These are phyloP conservation scores for Kazachstania martiniae DNA, from an alignment of 805 yeast genomes.

Conservation along the genomic window DNA sequence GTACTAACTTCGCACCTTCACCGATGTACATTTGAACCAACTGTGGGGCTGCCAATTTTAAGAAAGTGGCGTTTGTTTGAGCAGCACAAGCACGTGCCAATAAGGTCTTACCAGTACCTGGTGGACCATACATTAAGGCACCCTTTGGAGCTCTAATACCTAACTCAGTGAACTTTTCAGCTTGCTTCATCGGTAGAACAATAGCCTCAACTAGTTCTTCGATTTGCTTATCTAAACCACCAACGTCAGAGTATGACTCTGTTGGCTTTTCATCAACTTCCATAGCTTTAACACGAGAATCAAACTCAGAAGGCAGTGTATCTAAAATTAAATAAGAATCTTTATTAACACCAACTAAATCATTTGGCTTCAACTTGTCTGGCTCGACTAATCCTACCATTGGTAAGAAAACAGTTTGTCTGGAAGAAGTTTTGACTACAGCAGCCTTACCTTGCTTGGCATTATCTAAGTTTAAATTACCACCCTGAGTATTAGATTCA, in stretches of 20 bases:
- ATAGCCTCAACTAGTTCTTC: slow-evolving; percentile 98
- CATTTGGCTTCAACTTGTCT: slow-evolving; percentile 88
- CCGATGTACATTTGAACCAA: slow-evolving; percentile 97
- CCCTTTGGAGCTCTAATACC: slow-evolving; percentile 99
- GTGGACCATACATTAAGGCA: slow-evolving; percentile 97
- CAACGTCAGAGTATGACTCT: slow-evolving; percentile 93
- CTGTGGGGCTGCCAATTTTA: slow-evolving; percentile 95
- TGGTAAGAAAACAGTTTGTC: slow-evolving; percentile 95
- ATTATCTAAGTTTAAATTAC: slow-evolving; percentile 87
- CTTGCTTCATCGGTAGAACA: slow-evolving; percentile 96
- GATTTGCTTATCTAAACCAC: slow-evolving; percentile 96
- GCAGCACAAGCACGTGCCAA: slow-evolving; percentile 99
- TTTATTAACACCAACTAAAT: slow-evolving; percentile 93
- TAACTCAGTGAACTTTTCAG: slow-evolving; percentile 85
- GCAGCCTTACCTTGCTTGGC: slow-evolving; percentile 94
- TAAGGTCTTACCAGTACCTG: slow-evolving; percentile 97
- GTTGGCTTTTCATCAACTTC: slow-evolving; percentile 98
- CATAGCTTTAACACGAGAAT: slow-evolving; percentile 96
- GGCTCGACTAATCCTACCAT: slow-evolving; percentile 93
- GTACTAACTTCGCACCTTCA: slow-evolving; percentile 94
- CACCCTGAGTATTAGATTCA: slow-evolving; percentile 66
- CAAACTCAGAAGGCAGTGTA: slow-evolving; percentile 94
- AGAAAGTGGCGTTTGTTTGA: slow-evolving; percentile 93
- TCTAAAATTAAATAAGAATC: slow-evolving; percentile 90
- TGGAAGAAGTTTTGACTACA: slow-evolving; percentile 91